These are phyloP conservation scores for Kalmusia sp. DNA, from an alignment of 2,329 filamentous ascomycete genomes.

Conservation along the genomic window DNA sequence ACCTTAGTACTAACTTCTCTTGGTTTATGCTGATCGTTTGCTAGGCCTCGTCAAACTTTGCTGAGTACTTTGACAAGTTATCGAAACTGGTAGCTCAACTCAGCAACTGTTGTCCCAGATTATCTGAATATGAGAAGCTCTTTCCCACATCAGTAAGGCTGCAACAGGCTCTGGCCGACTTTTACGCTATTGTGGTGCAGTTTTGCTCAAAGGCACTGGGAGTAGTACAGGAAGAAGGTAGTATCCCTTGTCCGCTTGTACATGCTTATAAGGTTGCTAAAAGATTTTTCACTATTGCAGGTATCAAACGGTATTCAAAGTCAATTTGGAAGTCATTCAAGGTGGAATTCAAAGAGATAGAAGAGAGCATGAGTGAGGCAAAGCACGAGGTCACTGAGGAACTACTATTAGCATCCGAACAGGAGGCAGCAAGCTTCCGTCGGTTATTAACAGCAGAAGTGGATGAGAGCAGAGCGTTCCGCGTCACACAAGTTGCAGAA, in stretches of 20 bases:
- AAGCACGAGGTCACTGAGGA: conserved; percentile 24
- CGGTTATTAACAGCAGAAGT: conserved; percentile 16
- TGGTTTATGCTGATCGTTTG: conserved; percentile 8
- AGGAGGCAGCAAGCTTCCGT: conserved; percentile 18
- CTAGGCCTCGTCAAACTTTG: conserved; percentile 44
- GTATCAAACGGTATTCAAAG: conserved; percentile 19
- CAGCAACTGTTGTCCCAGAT: conserved; percentile 43
- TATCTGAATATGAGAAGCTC: conserved; percentile 47
- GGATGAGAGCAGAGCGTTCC: conserved; percentile 17
- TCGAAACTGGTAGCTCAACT: conserved; percentile 48
- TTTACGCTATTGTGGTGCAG: conserved; percentile 24
- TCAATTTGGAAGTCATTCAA: conserved; percentile 23
- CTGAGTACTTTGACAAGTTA: conserved; percentile 50
- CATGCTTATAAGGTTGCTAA: conserved; percentile 3
- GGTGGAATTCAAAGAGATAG: conserved; percentile 23
- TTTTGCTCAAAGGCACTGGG: conserved; percentile 23
- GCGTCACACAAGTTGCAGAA: conserved; percentile 15
- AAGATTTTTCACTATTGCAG: conserved; percentile 9
- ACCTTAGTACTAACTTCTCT: conserved; percentile 1
- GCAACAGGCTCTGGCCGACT: conserved; percentile 39
- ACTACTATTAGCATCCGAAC: conserved; percentile 22
- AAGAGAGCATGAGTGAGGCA: conserved; percentile 21
- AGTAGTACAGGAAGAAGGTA: conserved; percentile 24
- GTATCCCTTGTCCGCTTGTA: too few relatives aligned
- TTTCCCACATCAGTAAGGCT: conserved; percentile 45